Base-by-base conservation (phyloP, 352 stramenopile species). In the Phytopythium delawarense region DNA sequence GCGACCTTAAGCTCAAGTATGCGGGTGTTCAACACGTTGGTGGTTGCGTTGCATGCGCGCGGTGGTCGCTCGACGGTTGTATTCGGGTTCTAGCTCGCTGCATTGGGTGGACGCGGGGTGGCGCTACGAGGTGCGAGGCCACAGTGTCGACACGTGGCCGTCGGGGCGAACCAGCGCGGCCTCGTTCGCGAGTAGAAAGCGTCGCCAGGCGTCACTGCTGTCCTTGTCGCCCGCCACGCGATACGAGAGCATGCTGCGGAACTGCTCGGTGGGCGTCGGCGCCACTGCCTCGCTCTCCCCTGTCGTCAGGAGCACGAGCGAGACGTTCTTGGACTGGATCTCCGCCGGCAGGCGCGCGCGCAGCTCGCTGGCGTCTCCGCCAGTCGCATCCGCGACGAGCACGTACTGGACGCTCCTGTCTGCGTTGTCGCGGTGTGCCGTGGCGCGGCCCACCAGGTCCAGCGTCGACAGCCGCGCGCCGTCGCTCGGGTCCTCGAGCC, bases 111-210 rank as follows among this genome's bases (percentile, higher is more conserved):
- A 32, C 28, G 28, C 7, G 37, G 4, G 13, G 0, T 23, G 15
- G 28, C 21, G n/a, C 13, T 54, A 44, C 16, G 12, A 30, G 1
- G 25, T 1, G 0, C 34, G 51, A 1, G 60, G 61, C 79, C 86
- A 95, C 15, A 94, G 54, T 7, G 60, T 71, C n/a, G 76, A 85
- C 42, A 96, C 63, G 59, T 95, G 86, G 35, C 86, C 84, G 62
- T 96, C 88, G 12, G 88, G 88, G 57, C 88, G 86, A 21, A 96
- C 66, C 25, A 96, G 72, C 35, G 76, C 72, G 30, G 80, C 84
- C 2, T 57, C 52, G 18, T 77, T 64, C 11, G 49, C 60, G 11
- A 44, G 2, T 11, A 66, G 62, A 48, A 93, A 93, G 45, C 63
- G 64, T 2, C 30, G 21, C 81, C 81, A 88, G 46, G 74, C 58